phyloP scores from a whole-genome alignment of 768 basidiomycete species.

The Phylloporus sp. region DNA sequence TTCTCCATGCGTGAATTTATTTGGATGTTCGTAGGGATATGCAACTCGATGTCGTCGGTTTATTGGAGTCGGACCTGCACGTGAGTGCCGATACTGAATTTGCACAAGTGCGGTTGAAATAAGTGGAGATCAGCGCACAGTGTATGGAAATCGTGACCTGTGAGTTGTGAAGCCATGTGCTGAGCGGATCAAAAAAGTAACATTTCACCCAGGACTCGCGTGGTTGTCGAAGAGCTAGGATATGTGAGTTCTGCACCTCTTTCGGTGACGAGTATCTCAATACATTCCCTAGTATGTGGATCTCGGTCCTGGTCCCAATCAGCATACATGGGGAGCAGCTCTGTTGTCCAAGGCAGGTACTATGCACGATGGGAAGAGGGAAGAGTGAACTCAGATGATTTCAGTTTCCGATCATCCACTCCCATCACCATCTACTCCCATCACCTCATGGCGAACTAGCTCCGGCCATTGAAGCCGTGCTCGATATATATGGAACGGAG shows the following conservation, averaged over 20 bases:
- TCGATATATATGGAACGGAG: slow-evolving; percentile 73
- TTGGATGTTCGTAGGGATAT: slow-evolving; percentile 49
- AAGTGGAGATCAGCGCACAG: slow-evolving; percentile 44
- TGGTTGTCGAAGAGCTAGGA: slow-evolving; percentile 70
- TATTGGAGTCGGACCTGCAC: slow-evolving; percentile 82
- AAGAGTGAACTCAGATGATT: not conserved
- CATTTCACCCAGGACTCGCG: slow-evolving; percentile 52
- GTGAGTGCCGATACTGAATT: slow-evolving; percentile 39
- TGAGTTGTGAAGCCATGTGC: slow-evolving; percentile 28
- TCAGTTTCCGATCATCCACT: slow-evolving; percentile 84
- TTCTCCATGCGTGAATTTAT: not conserved
- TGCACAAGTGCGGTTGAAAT: not conserved
- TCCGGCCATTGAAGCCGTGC: slow-evolving; percentile 81
- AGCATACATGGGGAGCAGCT: slow-evolving; percentile 86
- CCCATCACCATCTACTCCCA: slow-evolving; percentile 81
- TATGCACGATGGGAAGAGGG: not conserved
- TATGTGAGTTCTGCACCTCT: slow-evolving; percentile 50
- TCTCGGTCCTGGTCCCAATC: slow-evolving; percentile 80
- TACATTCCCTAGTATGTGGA: slow-evolving; percentile 63
- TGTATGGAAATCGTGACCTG: slow-evolving; percentile 85
- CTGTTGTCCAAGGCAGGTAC: slow-evolving; percentile 65
- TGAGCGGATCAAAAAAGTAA: not conserved
- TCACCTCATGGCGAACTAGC: slow-evolving; percentile 85
- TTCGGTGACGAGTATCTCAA: slow-evolving; percentile 3
- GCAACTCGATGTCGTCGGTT: slow-evolving; percentile 78